A percentile compares a stretch with the other conserved stretches of the same genome.
Evolutionary conservation across 176 grass and related monocot species (phyloP).

Genomic region (Puccinellia tenuiflora): DNA sequence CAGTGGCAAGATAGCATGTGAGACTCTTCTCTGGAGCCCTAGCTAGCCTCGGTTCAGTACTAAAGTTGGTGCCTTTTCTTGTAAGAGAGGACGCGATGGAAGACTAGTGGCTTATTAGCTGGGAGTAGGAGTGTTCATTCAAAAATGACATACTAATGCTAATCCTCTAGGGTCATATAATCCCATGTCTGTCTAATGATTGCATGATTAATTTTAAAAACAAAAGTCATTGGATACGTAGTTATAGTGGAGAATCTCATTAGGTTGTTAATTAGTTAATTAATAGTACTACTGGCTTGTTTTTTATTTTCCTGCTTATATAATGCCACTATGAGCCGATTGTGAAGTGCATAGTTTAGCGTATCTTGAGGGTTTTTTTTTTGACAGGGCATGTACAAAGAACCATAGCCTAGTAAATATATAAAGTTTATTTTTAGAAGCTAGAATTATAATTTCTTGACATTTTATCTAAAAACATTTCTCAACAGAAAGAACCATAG

Average conservation of each 20-base stretch:
- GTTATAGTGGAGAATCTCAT: not conserved
- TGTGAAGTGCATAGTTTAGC: not conserved
- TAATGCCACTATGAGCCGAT: not conserved
- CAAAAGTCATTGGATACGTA: not conserved
- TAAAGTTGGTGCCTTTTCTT: not conserved
- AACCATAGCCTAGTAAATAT: too few relatives aligned
- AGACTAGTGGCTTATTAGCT: too few relatives aligned
- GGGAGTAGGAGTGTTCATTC: not conserved
- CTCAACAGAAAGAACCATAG: too few relatives aligned
- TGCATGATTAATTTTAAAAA: not conserved
- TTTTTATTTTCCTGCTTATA: not conserved
- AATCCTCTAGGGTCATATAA: not conserved
- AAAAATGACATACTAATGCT: not conserved
- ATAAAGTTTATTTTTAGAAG: too few relatives aligned
- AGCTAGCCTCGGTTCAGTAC: not conserved
- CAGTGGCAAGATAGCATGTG: not conserved
- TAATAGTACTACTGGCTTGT: not conserved
- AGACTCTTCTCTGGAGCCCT: not conserved
- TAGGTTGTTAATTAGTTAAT: not conserved
- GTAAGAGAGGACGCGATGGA: not conserved
- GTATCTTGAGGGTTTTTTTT: too few relatives aligned
- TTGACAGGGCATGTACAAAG: too few relatives aligned
- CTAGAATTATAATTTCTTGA: too few relatives aligned
- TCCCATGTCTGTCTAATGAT: slow-evolving; percentile 19
- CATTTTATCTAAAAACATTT: too few relatives aligned